phyloP scores from a whole-genome alignment of 176 grass and related monocot genomes.

The Zea mays region DNA sequence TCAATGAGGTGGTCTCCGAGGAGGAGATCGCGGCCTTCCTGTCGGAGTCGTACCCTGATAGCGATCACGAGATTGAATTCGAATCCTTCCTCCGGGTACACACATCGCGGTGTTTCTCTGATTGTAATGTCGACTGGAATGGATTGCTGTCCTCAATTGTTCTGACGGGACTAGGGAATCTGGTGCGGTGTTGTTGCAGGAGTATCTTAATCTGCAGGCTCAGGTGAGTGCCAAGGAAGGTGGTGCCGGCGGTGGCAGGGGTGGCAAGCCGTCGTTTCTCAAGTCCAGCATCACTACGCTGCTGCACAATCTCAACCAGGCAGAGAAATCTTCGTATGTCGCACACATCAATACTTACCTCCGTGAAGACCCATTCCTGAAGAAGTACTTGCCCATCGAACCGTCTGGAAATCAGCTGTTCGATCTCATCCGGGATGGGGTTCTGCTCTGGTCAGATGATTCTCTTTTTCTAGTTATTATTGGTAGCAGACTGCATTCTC shows the following conservation, averaged over 20 bases:
- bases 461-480: slow-evolving; percentile 25
- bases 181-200: slow-evolving; percentile 38
- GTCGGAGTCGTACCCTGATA: slow-evolving; percentile 64
- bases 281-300: slow-evolving; percentile 84
- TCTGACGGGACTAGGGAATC: slow-evolving; percentile 21
- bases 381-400: slow-evolving; percentile 89
- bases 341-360: slow-evolving; percentile 95
- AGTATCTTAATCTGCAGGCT: slow-evolving; percentile 76
- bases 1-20: slow-evolving; percentile 65
- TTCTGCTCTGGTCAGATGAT: slow-evolving; percentile 79
- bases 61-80: slow-evolving; percentile 78
- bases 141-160: background rate
- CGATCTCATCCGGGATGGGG: slow-evolving; percentile 81
- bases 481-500: slow-evolving; percentile 19
- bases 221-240: slow-evolving; percentile 59
- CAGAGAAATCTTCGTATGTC: slow-evolving; percentile 91
- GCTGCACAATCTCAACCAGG: slow-evolving; percentile 90
- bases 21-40: slow-evolving; percentile 70
- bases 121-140: background rate
- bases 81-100: slow-evolving; percentile 82
- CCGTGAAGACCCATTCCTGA: slow-evolving; percentile 78
- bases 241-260: background rate
- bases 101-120: slow-evolving; percentile 17
- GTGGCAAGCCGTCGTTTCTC: slow-evolving; percentile 78
- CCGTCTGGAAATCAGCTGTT: slow-evolving; percentile 75